phyloP scores from a whole-genome alignment of 1,284 basidiomycete genomes.

The Boletus sp. region DNA sequence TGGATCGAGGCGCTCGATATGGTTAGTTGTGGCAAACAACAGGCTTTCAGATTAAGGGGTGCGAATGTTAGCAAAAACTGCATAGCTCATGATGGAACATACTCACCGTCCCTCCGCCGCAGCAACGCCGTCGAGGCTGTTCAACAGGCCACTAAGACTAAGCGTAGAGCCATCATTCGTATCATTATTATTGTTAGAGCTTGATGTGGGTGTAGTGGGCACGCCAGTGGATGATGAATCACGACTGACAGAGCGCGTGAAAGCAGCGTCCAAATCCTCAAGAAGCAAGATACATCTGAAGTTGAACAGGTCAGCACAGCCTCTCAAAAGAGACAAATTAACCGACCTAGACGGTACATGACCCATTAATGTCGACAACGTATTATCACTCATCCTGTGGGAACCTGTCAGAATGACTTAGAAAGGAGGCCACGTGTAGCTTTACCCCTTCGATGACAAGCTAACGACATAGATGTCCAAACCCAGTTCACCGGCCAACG shows the following conservation, averaged over 20 bases:
- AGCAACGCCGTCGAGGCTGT: constrained; percentile 83
- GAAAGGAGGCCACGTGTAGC: constrained; percentile 5
- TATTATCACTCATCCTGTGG: constrained; percentile 81
- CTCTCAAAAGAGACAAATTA: neutral
- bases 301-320: constrained; percentile 13
- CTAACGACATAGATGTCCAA: constrained; percentile 86
- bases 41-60: constrained; percentile 43
- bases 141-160: constrained; percentile 75
- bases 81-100: constrained; percentile 1
- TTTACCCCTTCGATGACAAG: constrained; percentile 77
- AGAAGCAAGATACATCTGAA: constrained; percentile 78
- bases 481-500: constrained; percentile 80
- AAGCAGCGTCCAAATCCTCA: constrained; percentile 84
- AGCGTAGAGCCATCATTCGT: constrained; percentile 71
- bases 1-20: constrained; percentile 81
- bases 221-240: constrained; percentile 71
- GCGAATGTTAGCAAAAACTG: constrained; percentile 15
- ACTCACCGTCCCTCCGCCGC: constrained; percentile 79
- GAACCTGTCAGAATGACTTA: constrained; percentile 11
- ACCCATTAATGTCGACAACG: constrained; percentile 75
- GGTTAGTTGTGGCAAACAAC: constrained; percentile 80
- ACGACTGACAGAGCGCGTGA: constrained; percentile 78
- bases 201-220: constrained; percentile 46
- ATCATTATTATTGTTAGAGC: constrained; percentile 41
- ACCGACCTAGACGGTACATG: constrained; percentile 74